phyloP scores from a whole-genome alignment of 306 rosid species.

The Quercus engelmannii region DNA sequence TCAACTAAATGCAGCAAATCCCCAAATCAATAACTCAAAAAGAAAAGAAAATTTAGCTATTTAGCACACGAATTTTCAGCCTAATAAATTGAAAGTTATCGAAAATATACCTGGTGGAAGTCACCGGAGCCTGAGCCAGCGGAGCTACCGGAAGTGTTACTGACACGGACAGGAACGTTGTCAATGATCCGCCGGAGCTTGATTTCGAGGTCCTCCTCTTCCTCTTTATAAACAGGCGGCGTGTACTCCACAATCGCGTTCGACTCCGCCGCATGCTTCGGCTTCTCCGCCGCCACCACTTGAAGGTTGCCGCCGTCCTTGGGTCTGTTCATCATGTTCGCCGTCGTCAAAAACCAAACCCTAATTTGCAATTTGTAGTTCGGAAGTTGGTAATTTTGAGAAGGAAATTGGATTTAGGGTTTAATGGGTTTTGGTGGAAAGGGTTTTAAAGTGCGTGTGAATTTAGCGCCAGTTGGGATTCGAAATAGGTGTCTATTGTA shows the following conservation, averaged over 20 bases:
- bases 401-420: neutral
- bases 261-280: slow-evolving; percentile 37
- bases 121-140: slow-evolving; percentile 98
- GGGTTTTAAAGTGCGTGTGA: neutral
- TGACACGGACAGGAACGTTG: slow-evolving; percentile 94
- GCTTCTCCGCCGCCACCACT: slow-evolving; percentile 46
- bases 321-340: slow-evolving; percentile 49
- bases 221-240: slow-evolving; percentile 65
- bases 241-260: slow-evolving; percentile 76
- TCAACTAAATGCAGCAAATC: neutral
- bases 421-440: neutral
- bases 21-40: neutral
- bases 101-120: slow-evolving; percentile 76
- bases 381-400: neutral
- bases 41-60: neutral
- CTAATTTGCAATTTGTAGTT: slow-evolving; percentile 24
- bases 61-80: neutral
- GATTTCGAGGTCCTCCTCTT: slow-evolving; percentile 87
- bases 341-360: slow-evolving; percentile 31
- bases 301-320: slow-evolving; percentile 35
- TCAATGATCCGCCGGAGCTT: slow-evolving; percentile 91
- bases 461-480: neutral
- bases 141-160: slow-evolving; percentile 92
- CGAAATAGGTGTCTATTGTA: neutral
- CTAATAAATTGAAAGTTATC: neutral